Evolutionary conservation across 2,329 filamentous ascomycete species (phyloP).

Genomic region (Camptophora hylomeconis): DNA sequence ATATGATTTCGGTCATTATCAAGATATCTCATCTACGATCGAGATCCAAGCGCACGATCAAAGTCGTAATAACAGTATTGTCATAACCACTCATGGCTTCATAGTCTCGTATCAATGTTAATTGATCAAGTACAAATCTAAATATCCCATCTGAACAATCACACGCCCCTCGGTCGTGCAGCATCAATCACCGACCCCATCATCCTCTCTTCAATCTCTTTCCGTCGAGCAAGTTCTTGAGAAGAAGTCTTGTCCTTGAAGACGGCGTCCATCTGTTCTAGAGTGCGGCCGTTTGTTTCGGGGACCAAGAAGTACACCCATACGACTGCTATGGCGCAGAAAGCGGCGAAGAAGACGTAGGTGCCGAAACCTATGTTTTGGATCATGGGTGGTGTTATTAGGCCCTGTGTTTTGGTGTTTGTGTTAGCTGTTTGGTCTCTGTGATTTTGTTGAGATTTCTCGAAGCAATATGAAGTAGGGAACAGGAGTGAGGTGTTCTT

Average conservation of each 20-base stretch:
- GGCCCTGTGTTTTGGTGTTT: slow-evolving; percentile 37
- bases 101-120: too few species aligned
- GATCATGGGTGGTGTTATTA: slow-evolving; percentile 53
- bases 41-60: too few species aligned
- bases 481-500: not conserved
- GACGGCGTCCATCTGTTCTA: slow-evolving; percentile 42
- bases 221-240: slow-evolving; percentile 20
- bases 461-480: too few species aligned
- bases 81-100: too few species aligned
- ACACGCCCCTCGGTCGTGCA: too few species aligned
- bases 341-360: slow-evolving; percentile 48
- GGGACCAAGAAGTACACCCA: slow-evolving; percentile 44
- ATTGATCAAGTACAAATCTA: too few species aligned
- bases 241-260: slow-evolving; percentile 27
- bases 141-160: too few species aligned
- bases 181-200: slow-evolving; percentile 14
- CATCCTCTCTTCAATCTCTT: slow-evolving; percentile 22
- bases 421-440: slow-evolving; percentile 2
- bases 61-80: too few species aligned
- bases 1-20: too few species aligned
- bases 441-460: not conserved
- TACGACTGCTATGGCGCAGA: slow-evolving; percentile 36
- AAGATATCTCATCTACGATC: too few species aligned
- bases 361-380: slow-evolving; percentile 39
- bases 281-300: slow-evolving; percentile 43